These are phyloP conservation scores for Brassica napus DNA, from an alignment of 345 rosid genomes.

Conservation along the genomic window Da-Ae NC_063445.1:2628001-2628500, in stretches of 20 bases:
- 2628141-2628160: constrained; percentile 60
- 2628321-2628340: constrained; percentile 95
- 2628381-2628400: constrained; percentile 71
- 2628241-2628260: constrained; percentile 95
- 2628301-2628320: constrained; percentile 76
- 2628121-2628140: constrained; percentile 89
- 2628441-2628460: constrained; percentile 76
- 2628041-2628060: constrained; percentile 91
- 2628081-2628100: constrained; percentile 89
- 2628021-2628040: constrained; percentile 81
- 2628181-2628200: constrained; percentile 77
- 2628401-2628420: constrained; percentile 90
- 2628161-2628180: constrained; percentile 61
- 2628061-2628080: constrained; percentile 75
- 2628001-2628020: constrained; percentile 81
- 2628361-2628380: constrained; percentile 82
- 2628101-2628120: constrained; percentile 81
- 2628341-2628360: constrained; percentile 85
- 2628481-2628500: constrained; percentile 81
- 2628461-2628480: constrained; percentile 92
- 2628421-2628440: constrained; percentile 86
- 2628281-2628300: constrained; percentile 85
- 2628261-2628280: constrained; percentile 85
- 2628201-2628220: constrained; percentile 80
- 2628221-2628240: constrained; percentile 93